Evolutionary conservation across 768 basidiomycete genomes (phyloP).

Genomic region (Coprinellus micaceus): DNA sequence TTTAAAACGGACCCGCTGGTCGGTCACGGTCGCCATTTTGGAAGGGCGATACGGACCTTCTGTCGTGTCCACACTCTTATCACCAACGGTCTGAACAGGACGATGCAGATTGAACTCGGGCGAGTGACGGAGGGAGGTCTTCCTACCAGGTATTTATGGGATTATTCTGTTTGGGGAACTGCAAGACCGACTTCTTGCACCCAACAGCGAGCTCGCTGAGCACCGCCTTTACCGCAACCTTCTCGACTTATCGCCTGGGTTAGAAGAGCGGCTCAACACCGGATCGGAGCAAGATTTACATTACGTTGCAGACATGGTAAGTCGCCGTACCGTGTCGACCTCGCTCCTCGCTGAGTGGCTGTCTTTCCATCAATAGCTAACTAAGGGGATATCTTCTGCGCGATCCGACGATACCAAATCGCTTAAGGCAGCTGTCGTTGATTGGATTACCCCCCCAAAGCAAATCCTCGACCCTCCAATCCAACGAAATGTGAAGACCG

Average conservation of each 20-base stretch:
- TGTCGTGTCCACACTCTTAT: slow-evolving; percentile 18
- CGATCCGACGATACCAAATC: slow-evolving; percentile 16
- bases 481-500: slow-evolving; percentile 9
- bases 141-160: neutral
- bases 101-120: slow-evolving; percentile 9
- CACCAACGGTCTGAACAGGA: slow-evolving; percentile 12
- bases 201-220: neutral
- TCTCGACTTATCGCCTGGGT: slow-evolving; percentile 3
- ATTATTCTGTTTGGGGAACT: no score
- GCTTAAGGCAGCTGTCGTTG: slow-evolving; percentile 18
- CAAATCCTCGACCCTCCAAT: slow-evolving; percentile 11
- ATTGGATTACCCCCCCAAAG: slow-evolving; percentile 23
- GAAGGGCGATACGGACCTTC: neutral
- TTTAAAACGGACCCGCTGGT: no score
- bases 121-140: slow-evolving; percentile 1
- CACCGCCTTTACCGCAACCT: neutral
- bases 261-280: slow-evolving; percentile 12
- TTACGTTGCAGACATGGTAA: slow-evolving; percentile 18
- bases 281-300: slow-evolving; percentile 17
- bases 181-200: no score
- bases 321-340: neutral
- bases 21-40: neutral
- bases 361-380: slow-evolving; percentile 13
- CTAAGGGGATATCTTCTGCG: slow-evolving; percentile 20
- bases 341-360: no score